Evolutionary conservation across 257 asterid genomes (phyloP).

Genomic region (Buddleja alternifolia): DNA sequence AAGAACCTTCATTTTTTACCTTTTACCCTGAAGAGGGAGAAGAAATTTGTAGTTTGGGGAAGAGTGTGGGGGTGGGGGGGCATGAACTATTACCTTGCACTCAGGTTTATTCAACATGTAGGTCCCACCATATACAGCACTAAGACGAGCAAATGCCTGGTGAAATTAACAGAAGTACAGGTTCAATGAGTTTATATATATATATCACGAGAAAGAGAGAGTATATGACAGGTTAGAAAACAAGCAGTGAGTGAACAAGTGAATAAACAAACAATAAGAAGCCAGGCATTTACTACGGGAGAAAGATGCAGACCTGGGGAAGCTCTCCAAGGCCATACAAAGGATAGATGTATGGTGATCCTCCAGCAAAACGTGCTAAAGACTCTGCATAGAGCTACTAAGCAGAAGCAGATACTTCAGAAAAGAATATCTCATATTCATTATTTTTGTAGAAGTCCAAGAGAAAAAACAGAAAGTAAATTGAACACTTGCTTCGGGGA

Average conservation of each 20-base stretch:
- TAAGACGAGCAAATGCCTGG: conserved; percentile 96
- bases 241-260: background rate
- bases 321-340: conserved; percentile 96
- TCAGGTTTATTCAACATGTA: conserved; percentile 96
- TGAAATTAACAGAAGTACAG: conserved; percentile 17
- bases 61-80: background rate
- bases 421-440: conserved; percentile 12
- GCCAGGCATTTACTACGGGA: background rate
- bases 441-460: background rate
- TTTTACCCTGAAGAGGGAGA: background rate
- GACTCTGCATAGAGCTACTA: conserved; percentile 89
- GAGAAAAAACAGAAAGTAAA: background rate
- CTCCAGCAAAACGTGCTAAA: conserved; percentile 93
- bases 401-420: conserved; percentile 29
- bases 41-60: background rate
- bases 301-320: conserved; percentile 72
- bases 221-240: background rate
- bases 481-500: conserved; percentile 3
- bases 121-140: conserved; percentile 99
- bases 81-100: conserved; percentile 66
- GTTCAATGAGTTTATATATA: background rate
- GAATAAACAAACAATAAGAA: conserved; percentile 7
- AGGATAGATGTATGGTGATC: conserved; percentile 97
- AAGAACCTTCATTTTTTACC: conserved; percentile 7
- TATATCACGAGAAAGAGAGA: background rate